Conservation (phyloP, 495 filamentous ascomycete species). For the Recurvomyces mirabilis region DNA sequence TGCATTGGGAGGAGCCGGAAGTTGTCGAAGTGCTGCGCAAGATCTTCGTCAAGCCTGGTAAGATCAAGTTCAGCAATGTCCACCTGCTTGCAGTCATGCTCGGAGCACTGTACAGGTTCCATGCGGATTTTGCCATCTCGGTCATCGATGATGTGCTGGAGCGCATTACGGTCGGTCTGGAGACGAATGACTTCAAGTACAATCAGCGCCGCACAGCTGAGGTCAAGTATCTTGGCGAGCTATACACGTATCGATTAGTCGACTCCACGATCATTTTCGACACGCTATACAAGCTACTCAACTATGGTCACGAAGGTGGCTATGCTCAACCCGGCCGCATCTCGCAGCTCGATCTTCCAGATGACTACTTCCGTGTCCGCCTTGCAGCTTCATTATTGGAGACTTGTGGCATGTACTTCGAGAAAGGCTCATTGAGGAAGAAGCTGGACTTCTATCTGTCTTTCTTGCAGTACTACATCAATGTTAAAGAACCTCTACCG, state of each 20-base stretch:
- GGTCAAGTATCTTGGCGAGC: slow-evolving; percentile 90
- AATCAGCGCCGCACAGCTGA: slow-evolving; percentile 93
- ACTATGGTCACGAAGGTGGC: slow-evolving; percentile 78
- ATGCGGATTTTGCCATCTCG: slow-evolving; percentile 75
- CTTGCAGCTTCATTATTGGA: slow-evolving; percentile 82
- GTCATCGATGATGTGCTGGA: slow-evolving; percentile 88
- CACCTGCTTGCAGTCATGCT: slow-evolving; percentile 89
- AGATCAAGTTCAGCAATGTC: slow-evolving; percentile 95
- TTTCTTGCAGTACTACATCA: slow-evolving; percentile 96
- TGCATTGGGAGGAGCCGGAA: slow-evolving; percentile 93
- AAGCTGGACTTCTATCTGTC: slow-evolving; percentile 97
- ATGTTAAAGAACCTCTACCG: slow-evolving; percentile 80
- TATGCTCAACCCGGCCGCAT: slow-evolving; percentile 66
- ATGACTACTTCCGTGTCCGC: slow-evolving; percentile 92
- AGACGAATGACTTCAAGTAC: slow-evolving; percentile 94
- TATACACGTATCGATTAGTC: slow-evolving; percentile 97
- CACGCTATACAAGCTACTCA: slow-evolving; percentile 84
- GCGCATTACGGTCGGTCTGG: slow-evolving; percentile 75
- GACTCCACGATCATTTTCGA: slow-evolving; percentile 95
- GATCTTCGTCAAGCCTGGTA: slow-evolving; percentile 88
- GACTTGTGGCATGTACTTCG: slow-evolving; percentile 92
- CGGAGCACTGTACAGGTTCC: slow-evolving; percentile 77
- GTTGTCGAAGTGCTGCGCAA: slow-evolving; percentile 78
- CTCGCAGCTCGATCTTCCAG: slow-evolving; percentile 69
- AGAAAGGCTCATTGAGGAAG: slow-evolving; percentile 84